phyloP scores from a whole-genome alignment of 805 yeast species.

The Saccharomycopsis fodiens region DNA sequence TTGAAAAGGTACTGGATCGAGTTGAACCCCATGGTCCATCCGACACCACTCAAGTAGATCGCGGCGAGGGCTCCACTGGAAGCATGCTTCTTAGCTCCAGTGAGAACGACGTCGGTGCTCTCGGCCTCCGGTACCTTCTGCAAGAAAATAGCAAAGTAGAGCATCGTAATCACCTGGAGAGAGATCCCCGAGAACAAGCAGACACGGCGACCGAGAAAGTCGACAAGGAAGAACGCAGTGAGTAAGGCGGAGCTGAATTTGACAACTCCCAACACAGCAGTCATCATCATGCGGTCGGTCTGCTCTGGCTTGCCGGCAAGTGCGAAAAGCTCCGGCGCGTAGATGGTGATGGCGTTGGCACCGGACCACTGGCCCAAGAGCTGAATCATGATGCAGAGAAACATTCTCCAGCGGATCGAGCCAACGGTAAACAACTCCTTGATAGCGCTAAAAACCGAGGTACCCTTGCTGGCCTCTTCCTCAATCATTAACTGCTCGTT shows the following conservation, averaged over 20 bases:
- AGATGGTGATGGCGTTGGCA: conserved; percentile 47
- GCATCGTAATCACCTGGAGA: conserved; percentile 35
- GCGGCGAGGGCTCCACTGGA: conserved; percentile 44
- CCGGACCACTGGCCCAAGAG: conserved; percentile 54
- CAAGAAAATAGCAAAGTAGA: conserved; percentile 42
- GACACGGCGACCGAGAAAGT: conserved; percentile 43
- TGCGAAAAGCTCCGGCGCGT: conserved; percentile 45
- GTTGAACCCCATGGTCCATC: conserved; percentile 57
- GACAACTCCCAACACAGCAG: background rate
- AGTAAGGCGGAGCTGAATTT: background rate
- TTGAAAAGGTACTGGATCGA: conserved; percentile 47
- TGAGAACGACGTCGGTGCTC: conserved; percentile 26
- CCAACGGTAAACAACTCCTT: conserved; percentile 32
- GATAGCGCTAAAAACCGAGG: conserved; percentile 24
- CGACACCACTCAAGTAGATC: conserved; percentile 42
- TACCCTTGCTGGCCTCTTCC: background rate
- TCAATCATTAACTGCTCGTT: conserved; percentile 31
- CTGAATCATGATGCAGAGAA: conserved; percentile 36
- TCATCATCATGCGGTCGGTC: conserved; percentile 22
- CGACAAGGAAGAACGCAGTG: conserved; percentile 22
- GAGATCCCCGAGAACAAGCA: conserved; percentile 42
- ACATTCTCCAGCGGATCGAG: conserved; percentile 40
- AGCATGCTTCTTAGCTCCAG: conserved; percentile 31
- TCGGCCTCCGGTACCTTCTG: conserved; percentile 38
- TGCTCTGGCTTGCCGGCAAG: conserved; percentile 37